Conservation (phyloP, 352 stramenopile genomes). For the Discostella stelligera region DNA sequence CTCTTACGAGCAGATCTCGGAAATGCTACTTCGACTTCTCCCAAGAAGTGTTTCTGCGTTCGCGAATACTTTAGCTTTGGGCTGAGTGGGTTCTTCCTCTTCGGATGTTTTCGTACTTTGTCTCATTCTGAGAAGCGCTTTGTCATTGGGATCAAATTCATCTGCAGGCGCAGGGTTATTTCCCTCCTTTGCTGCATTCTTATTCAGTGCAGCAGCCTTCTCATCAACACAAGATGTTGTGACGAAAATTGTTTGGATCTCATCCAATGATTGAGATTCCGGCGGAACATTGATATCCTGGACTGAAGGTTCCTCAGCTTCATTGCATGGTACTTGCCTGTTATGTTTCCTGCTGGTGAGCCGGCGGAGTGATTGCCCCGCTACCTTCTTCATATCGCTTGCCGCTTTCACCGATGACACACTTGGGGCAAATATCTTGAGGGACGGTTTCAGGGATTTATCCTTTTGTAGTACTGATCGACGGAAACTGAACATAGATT, state of each 20-base stretch:
- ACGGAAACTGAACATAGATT: conserved; percentile 3
- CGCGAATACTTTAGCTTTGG: background rate
- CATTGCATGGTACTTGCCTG: background rate
- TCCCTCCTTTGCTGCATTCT: background rate
- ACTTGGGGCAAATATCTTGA: background rate
- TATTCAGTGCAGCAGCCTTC: background rate
- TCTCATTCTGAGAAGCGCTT: background rate
- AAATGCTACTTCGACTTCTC: background rate
- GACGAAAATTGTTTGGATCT: background rate
- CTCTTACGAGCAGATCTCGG: background rate
- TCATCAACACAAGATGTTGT: background rate
- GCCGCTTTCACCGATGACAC: background rate
- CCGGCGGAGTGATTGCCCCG: background rate
- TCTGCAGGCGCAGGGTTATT: background rate
- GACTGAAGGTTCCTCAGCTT: background rate
- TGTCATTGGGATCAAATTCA: background rate
- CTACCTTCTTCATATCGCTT: background rate
- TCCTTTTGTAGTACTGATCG: background rate
- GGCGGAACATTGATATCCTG: background rate
- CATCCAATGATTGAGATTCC: background rate
- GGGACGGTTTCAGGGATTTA: background rate
- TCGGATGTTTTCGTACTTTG: background rate
- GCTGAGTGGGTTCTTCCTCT: background rate
- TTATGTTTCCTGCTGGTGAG: background rate
- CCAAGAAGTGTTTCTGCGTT: background rate